phyloP scores from a whole-genome alignment of 2,329 filamentous ascomycete genomes.

The Polytolypa hystricis region DNA sequence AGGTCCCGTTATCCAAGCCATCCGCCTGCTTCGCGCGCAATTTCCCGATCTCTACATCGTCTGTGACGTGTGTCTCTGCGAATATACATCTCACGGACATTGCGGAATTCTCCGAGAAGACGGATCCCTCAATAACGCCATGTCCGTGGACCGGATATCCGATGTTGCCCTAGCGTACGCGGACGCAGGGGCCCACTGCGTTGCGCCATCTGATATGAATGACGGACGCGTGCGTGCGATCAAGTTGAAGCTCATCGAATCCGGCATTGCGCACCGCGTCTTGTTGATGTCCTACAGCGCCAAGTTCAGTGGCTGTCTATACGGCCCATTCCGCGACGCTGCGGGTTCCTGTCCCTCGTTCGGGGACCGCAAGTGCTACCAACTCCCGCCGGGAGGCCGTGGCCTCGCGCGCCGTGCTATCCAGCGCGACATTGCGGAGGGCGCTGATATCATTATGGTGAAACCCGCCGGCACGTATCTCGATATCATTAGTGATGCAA shows the following conservation, averaged over 20 bases:
- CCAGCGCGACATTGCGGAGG: conserved; percentile 77
- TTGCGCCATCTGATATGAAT: conserved; percentile 98
- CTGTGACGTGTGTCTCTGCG: conserved; percentile 91
- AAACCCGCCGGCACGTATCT: conserved; percentile 94
- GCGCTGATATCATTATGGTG: conserved; percentile 97
- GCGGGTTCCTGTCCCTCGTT: conserved; percentile 85
- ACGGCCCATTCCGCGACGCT: conserved; percentile 94
- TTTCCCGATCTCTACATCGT: conserved; percentile 90
- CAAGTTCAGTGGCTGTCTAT: conserved; percentile 93
- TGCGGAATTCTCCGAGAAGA: conserved; percentile 93
- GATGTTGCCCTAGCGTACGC: conserved; percentile 98
- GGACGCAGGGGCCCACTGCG: conserved; percentile 88
- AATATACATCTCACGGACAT: conserved; percentile 96
- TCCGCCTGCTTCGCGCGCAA: conserved; percentile 68
- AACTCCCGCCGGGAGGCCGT: conserved; percentile 83
- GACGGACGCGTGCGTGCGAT: conserved; percentile 95
- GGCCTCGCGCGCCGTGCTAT: conserved; percentile 88
- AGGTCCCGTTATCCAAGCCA: conserved; percentile 80
- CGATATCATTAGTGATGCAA: conserved; percentile 95
- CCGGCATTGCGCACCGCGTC: conserved; percentile 81
- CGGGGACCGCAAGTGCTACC: conserved; percentile 92
- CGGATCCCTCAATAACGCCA: conserved; percentile 80
- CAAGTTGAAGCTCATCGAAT: conserved; percentile 94
- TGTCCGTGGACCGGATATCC: conserved; percentile 87
- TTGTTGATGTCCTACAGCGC: conserved; percentile 96